Base-by-base conservation (phyloP, 2,329 filamentous ascomycete genomes). In the Claviceps sp. region DNA sequence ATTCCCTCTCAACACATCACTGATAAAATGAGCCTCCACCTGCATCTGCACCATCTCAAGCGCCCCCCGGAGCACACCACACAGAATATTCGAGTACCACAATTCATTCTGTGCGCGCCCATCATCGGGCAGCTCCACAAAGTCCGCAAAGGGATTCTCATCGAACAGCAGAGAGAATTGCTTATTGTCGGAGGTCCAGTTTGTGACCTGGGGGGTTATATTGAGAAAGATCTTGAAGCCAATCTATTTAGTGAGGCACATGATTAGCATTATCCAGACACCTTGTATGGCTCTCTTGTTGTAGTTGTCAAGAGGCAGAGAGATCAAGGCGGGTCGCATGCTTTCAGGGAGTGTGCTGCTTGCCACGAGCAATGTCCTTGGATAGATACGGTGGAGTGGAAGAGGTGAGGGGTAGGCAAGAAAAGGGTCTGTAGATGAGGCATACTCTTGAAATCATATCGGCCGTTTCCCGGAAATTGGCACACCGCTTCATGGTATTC, bases 11-110 rank as follows among this genome's bases (percentile, higher is more conserved):
- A 98, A 74, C 37, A 95, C 79, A 67, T 98, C 93, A 66, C 88
- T 96, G 62, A 95, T 86, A 66, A 97, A 98, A 65, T 95, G 90
- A 47, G 88, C 88, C 66, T 98, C 91, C 4, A 97, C 89, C 69
- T 97, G 93, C 88, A 97, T 95, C 77, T 97, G 91, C 63, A 97
- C 91, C 93, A 98, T 98, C 69, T 98, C 93, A 54, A 98, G 69
- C 1, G 91, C 85, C 14, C 93, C 93, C 59, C 93, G 78, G 55
- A 98, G 72, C 44, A 98, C 87, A 44, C 93, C 93, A 61, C 93
- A 96, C 44, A 97, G 78, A 53, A 98, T 94, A 69, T 97, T 98
- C 5, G 89, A 96, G 68, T 94, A 98, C 93, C 93, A 98, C 41
- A 98, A 74, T 71, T 97, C 91, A 63, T 96, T 90, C 68, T 98